Evolutionary conservation across 164 flowering plant species (phyloP).

Genomic region (Stephania yunnanensis): DNA sequence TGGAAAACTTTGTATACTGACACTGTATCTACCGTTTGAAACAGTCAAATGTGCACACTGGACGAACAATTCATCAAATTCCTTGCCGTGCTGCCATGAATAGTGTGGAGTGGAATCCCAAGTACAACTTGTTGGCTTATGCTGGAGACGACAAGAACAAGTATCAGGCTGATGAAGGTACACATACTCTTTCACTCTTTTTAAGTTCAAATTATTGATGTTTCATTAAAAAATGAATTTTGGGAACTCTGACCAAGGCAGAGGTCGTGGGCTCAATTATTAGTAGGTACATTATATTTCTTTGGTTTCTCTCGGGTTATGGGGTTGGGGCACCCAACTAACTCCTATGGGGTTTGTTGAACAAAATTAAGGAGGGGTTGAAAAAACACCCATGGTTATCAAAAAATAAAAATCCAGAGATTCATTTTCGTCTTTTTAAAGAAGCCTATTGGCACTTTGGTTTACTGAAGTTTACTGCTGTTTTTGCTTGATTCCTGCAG

Average conservation of each 20-base stretch:
- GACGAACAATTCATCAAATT: conserved; percentile 86
- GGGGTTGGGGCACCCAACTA: not conserved
- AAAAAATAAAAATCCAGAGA: not conserved
- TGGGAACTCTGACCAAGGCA: not conserved
- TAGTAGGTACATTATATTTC: too few relatives aligned
- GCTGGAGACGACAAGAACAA: conserved; percentile 98
- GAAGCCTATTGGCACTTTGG: not conserved
- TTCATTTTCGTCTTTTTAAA: not conserved
- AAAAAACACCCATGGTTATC: not conserved
- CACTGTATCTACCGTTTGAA: conserved; percentile 12
- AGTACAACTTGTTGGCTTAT: conserved; percentile 81
- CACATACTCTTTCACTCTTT: not conserved
- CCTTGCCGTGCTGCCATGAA: conserved; percentile 96
- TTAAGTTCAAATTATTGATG: not conserved
- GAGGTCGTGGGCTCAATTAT: too few relatives aligned
- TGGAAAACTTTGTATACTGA: conserved; percentile 1
- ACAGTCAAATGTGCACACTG: conserved; percentile 84
- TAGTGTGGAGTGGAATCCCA: conserved; percentile 99
- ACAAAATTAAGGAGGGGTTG: not conserved
- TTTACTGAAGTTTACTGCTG: not conserved
- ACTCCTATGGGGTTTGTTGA: not conserved
- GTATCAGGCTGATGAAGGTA: conserved; percentile 94
- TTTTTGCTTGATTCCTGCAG: conserved; percentile 32
- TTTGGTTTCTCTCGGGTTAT: too few relatives aligned
- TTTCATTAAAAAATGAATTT: not conserved